Conservation (phyloP, 352 stramenopile species). For the Pilasporangium apinafurcum region DNA sequence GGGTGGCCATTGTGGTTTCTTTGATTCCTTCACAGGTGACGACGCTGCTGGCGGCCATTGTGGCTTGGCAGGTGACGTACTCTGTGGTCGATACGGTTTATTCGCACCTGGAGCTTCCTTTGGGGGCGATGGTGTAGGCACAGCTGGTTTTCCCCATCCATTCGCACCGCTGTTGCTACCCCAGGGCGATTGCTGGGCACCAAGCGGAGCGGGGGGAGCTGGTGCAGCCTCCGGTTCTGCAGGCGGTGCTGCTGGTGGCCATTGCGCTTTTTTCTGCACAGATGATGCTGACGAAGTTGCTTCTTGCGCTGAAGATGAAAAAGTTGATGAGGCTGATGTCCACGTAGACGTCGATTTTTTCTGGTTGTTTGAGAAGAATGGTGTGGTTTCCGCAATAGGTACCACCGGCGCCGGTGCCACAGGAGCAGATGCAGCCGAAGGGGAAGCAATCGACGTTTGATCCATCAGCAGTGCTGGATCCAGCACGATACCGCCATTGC, state of each 20-base stretch:
- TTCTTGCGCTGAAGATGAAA: background rate
- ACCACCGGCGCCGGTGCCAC: constrained; percentile 2
- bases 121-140: constrained; percentile 3
- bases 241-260: constrained; percentile 3
- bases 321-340: background rate
- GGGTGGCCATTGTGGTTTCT: constrained; percentile 16
- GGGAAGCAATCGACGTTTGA: constrained; percentile 28
- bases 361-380: constrained; percentile 9
- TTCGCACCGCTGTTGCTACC: background rate
- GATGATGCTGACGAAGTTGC: background rate
- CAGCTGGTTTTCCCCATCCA: constrained; percentile 3
- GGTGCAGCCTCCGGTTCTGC: background rate
- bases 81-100: constrained; percentile 47
- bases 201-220: background rate
- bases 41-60: constrained; percentile 17
- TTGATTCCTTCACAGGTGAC: constrained; percentile 11
- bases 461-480: constrained; percentile 34
- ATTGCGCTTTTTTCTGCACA: constrained; percentile 10
- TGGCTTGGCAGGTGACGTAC: constrained; percentile 10
- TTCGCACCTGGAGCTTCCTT: constrained; percentile 16
- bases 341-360: constrained; percentile 5
- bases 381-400: constrained; percentile 4
- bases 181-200: background rate
- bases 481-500: constrained; percentile 53
- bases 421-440: background rate